Conservation (phyloP, 2,329 filamentous ascomycete species). For the Phyllosticta ampelicida region DNA sequence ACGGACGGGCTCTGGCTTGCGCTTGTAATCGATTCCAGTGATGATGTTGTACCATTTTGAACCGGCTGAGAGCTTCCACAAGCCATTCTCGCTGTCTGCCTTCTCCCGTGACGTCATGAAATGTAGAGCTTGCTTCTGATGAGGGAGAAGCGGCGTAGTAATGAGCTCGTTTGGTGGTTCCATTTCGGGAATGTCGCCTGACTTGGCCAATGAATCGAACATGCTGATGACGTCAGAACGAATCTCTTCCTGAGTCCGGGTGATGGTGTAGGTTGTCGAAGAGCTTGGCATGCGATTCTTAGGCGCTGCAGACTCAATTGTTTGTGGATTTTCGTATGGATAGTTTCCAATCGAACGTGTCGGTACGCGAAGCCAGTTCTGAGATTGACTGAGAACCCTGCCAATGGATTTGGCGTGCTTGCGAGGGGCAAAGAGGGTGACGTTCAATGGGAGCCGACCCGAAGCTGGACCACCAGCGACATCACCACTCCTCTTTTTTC, state of each 20-base stretch:
- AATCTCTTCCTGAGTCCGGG: conserved; percentile 73
- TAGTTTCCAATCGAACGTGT: conserved; percentile 45
- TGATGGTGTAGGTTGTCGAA: conserved; percentile 14
- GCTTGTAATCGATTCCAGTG: conserved; percentile 43
- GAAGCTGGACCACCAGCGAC: conserved; percentile 16
- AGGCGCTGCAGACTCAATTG: conserved; percentile 12
- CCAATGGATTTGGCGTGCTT: conserved; percentile 57
- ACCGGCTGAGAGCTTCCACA: conserved; percentile 50
- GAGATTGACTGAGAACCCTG: conserved; percentile 52
- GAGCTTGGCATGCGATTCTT: background rate
- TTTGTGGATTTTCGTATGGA: conserved; percentile 29
- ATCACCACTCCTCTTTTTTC: conserved; percentile 54
- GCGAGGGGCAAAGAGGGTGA: conserved; percentile 71
- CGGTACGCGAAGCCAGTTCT: conserved; percentile 57
- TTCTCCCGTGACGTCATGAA: conserved; percentile 78
- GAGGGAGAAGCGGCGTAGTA: conserved; percentile 59
- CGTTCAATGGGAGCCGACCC: conserved; percentile 8
- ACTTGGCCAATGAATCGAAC: conserved; percentile 72
- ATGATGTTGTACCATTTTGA: conserved; percentile 68
- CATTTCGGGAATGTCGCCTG: conserved; percentile 63
- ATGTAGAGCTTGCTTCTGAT: conserved; percentile 82
- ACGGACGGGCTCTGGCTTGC: conserved; percentile 25
- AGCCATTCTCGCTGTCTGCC: conserved; percentile 30
- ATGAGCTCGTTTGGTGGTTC: conserved; percentile 48
- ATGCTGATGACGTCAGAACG: conserved; percentile 74